Percentiles rank a stretch among this genome's conserved stretches.
phyloP scores from a whole-genome alignment of 306 rosid species.

The Canavalia gladiata region DNA sequence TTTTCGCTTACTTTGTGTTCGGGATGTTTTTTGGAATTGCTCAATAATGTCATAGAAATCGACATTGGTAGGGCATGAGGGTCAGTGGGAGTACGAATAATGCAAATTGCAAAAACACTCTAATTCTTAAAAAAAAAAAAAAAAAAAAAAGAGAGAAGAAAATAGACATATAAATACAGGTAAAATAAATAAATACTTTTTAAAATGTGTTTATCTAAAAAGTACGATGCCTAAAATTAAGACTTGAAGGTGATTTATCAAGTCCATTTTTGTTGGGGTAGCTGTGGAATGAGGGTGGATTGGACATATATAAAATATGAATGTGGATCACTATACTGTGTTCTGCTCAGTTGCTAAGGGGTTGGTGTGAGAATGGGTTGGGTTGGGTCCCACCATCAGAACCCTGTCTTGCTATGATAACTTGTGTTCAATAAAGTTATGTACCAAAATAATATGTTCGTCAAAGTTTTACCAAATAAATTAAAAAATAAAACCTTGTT shows the following conservation, averaged over 20 bases:
- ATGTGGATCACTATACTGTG: not conserved
- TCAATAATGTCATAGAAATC: conserved; percentile 24
- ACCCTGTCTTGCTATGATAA: not conserved
- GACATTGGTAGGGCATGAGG: conserved; percentile 39
- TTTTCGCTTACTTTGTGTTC: conserved; percentile 26
- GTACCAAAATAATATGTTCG: not conserved
- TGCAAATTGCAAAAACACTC: conserved; percentile 5
- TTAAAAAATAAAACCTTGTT: not conserved
- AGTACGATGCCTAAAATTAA: not conserved
- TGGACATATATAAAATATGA: not conserved
- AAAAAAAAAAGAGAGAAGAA: not conserved
- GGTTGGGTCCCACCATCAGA: conserved; percentile 2
- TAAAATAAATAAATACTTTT: not conserved
- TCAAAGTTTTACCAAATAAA: not conserved
- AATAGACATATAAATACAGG: not conserved
- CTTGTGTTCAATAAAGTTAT: not conserved
- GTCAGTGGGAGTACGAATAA: conserved; percentile 8
- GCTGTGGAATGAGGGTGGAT: not conserved
- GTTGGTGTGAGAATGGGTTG: conserved; percentile 35
- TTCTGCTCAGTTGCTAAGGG: conserved; percentile 6
- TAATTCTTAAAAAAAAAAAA: not conserved
- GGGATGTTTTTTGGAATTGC: conserved; percentile 33
- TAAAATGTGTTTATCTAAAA: not conserved
- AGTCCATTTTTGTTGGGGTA: not conserved
- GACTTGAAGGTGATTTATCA: not conserved